Conservation (phyloP, 2,329 filamentous ascomycete species). For the Elsinoe necatrix region DNA sequence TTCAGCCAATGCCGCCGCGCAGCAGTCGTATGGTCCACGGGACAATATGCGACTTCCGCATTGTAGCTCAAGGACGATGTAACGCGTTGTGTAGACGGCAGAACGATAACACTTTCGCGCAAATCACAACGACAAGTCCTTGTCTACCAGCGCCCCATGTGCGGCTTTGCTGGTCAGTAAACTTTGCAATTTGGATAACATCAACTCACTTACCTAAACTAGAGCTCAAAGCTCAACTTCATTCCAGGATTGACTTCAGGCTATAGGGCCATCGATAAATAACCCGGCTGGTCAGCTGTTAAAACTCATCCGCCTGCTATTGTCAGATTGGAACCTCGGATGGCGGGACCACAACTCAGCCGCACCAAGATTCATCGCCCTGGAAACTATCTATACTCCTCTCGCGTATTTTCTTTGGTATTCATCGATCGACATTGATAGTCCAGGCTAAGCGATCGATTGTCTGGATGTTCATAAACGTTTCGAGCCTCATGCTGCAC, state of each 20-base stretch:
- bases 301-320: not conserved
- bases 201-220: no score
- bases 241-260: not conserved
- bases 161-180: no score
- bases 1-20: no score
- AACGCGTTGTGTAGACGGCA: no score
- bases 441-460: not conserved
- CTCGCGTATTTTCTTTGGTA: not conserved
- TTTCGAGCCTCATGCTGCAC: no score
- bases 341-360: not conserved
- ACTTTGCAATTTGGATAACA: not conserved
- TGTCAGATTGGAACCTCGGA: not conserved
- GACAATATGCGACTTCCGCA: no score
- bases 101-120: no score
- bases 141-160: no score
- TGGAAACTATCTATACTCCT: not conserved
- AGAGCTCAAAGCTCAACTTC: not conserved
- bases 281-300: not conserved
- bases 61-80: no score
- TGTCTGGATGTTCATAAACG: no score
- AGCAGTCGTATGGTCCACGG: no score
- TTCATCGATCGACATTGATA: slow-evolving; percentile 1
- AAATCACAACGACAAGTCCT: no score
- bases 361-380: slow-evolving; percentile 1
- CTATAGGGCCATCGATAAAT: not conserved